Evolutionary conservation across 2,329 filamentous ascomycete genomes (phyloP).

Genomic region (Zymoseptoria ardabiliae): DNA sequence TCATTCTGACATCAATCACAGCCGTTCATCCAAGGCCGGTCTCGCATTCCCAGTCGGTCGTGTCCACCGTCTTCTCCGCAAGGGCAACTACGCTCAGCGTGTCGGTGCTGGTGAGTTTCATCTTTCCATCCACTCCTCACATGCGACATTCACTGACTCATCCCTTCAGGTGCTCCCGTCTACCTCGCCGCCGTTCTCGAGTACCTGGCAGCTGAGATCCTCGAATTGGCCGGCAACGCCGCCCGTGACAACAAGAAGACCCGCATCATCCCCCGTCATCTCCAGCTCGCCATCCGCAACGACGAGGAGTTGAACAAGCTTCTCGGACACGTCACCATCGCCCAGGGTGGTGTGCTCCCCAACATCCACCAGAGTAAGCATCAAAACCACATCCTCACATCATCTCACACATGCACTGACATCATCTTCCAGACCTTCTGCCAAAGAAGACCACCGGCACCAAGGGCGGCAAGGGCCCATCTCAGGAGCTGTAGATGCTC

Average conservation of each 20-base stretch:
- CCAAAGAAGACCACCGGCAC: conserved; percentile 82
- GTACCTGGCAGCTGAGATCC: conserved; percentile 95
- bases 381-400: conserved; percentile 1
- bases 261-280: conserved; percentile 95
- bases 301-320: conserved; percentile 99
- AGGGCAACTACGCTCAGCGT: conserved; percentile 99
- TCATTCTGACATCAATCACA: conserved; percentile 44
- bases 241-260: conserved; percentile 99
- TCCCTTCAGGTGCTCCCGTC: conserved; percentile 18
- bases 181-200: conserved; percentile 97
- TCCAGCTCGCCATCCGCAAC: conserved; percentile 95
- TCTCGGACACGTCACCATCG: conserved; percentile 90
- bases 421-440: conserved; percentile 65
- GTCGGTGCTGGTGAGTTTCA: conserved; percentile 74
- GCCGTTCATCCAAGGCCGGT: conserved; percentile 98
- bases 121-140: conserved; percentile 2
- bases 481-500: conserved; percentile 79
- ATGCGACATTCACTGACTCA: conserved; percentile 11
- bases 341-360: conserved; percentile 92
- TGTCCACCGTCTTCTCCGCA: conserved; percentile 97
- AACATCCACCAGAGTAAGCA: conserved; percentile 92
- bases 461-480: conserved; percentile 85
- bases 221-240: conserved; percentile 95
- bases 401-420: conserved; percentile 33
- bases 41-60: conserved; percentile 97